Percentiles rank a stretch among this genome's conserved stretches.
phyloP scores from a whole-genome alignment of 768 basidiomycete species.

The Tricholoma flavovirens region DNA sequence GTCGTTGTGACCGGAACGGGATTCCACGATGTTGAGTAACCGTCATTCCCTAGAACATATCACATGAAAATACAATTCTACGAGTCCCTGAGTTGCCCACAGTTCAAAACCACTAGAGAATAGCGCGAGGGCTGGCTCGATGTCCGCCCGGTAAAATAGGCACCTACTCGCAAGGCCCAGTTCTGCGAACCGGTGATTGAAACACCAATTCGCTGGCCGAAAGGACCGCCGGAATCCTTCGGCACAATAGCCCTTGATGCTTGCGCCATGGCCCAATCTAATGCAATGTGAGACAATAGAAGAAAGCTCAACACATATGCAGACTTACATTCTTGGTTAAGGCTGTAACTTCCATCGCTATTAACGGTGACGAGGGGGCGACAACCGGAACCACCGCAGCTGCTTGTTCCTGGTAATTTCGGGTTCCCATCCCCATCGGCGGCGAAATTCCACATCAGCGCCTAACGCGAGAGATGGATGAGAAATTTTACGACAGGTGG shows the following conservation, averaged over 20 bases:
- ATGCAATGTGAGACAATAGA: too few relatives aligned
- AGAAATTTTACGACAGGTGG: constrained; percentile 4
- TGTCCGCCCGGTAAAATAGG: constrained; percentile 55
- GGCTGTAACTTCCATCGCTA: constrained; percentile 51
- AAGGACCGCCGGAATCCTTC: constrained; percentile 61
- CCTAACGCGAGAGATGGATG: constrained; percentile 8
- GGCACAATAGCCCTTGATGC: constrained; percentile 70
- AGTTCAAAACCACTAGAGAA: constrained; percentile 70
- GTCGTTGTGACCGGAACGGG: constrained; percentile 50
- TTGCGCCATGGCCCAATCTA: constrained; percentile 73
- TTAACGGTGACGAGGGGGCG: constrained; percentile 64
- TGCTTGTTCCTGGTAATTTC: constrained; percentile 55
- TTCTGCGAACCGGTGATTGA: constrained; percentile 49
- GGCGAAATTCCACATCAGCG: constrained; percentile 72
- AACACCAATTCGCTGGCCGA: constrained; percentile 61
- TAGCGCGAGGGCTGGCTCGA: constrained; percentile 52
- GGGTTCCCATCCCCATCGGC: constrained; percentile 60
- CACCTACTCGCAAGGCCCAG: constrained; percentile 60
- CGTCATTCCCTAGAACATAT: constrained; percentile 40
- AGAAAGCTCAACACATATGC: too few relatives aligned
- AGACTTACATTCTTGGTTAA: constrained; percentile 68
- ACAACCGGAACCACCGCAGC: constrained; percentile 59
- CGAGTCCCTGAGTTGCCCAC: constrained; percentile 24
- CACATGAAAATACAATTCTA: background rate
- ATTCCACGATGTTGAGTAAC: constrained; percentile 43